Evolutionary conservation across 805 yeast species (phyloP).

Genomic region (Metschnikowia matae): DNA sequence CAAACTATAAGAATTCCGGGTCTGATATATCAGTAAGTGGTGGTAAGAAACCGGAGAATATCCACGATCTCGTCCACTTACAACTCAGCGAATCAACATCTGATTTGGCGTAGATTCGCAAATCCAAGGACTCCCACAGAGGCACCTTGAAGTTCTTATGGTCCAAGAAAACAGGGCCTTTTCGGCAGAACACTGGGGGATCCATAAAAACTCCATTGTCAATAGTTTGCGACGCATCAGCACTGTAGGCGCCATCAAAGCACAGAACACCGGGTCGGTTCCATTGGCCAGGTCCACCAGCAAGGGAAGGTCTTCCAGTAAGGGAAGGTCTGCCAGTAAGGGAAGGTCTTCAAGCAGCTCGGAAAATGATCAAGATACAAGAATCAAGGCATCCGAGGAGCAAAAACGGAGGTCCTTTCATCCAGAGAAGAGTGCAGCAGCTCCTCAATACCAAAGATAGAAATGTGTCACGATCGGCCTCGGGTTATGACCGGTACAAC

Average conservation of each 20-base stretch:
- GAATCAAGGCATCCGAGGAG: constrained; percentile 4
- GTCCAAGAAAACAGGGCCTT: constrained; percentile 26
- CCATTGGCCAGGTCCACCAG: neutral
- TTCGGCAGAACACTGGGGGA: constrained; percentile 38
- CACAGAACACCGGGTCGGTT: constrained; percentile 14
- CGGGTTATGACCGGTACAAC: constrained; percentile 81
- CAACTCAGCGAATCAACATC: constrained; percentile 28
- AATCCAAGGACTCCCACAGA: constrained; percentile 18
- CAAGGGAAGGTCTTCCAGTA: too few relatives aligned
- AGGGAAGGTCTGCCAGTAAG: too few relatives aligned
- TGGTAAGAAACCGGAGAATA: constrained; percentile 4
- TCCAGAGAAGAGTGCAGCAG: constrained; percentile 54
- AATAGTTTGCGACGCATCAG: constrained; percentile 36
- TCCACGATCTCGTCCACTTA: constrained; percentile 31
- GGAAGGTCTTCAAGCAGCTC: constrained; percentile 1
- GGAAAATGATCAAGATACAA: constrained; percentile 7
- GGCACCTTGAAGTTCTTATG: constrained; percentile 37
- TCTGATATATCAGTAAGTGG: neutral
- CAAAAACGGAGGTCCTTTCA: constrained; percentile 28
- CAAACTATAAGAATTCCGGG: neutral
- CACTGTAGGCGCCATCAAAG: constrained; percentile 30
- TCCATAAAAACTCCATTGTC: constrained; percentile 32
- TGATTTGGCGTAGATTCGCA: constrained; percentile 15
- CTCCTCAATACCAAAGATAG: constrained; percentile 39
- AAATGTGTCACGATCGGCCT: constrained; percentile 58